These are phyloP conservation scores for Quercus parvula DNA, from an alignment of 306 rosid genomes.

Conservation along the genomic window DNA sequence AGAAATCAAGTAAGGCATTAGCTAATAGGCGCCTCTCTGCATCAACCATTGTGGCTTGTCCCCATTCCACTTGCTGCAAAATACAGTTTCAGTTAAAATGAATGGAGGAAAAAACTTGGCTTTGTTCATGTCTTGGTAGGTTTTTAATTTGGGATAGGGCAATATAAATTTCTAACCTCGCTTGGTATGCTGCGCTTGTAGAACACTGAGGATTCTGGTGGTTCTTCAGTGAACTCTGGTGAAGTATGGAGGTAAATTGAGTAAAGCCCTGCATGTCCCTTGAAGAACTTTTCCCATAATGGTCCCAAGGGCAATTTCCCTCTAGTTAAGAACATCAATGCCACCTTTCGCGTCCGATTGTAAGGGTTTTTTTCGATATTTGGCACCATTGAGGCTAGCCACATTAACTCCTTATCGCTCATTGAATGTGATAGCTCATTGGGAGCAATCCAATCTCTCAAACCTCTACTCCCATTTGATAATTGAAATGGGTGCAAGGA, in stretches of 20 bases:
- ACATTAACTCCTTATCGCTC: slow-evolving; percentile 37
- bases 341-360: slow-evolving; percentile 27
- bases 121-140: not conserved
- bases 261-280: slow-evolving; percentile 28
- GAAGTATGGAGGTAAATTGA: slow-evolving; percentile 38
- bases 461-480: not conserved
- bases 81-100: not conserved
- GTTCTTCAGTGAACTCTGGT: slow-evolving; percentile 12
- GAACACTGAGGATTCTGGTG: slow-evolving; percentile 29
- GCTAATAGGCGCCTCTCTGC: slow-evolving; percentile 42
- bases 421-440: slow-evolving; percentile 25
- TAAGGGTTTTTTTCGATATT: not conserved
- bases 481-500: not conserved
- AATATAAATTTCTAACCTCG: slow-evolving; percentile 14
- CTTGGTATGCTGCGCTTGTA: slow-evolving; percentile 38
- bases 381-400: slow-evolving; percentile 36
- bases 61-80: slow-evolving; percentile 41
- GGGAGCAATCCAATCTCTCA: slow-evolving; percentile 15
- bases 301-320: slow-evolving; percentile 35
- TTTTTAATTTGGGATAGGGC: not conserved
- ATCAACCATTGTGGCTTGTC: slow-evolving; percentile 28
- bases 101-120: no score
- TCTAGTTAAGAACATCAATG: slow-evolving; percentile 37
- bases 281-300: slow-evolving; percentile 45
- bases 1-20: slow-evolving; percentile 45